Conservation (phyloP, 1,139 yeast species). For the Kodamaea derodonti region DNA sequence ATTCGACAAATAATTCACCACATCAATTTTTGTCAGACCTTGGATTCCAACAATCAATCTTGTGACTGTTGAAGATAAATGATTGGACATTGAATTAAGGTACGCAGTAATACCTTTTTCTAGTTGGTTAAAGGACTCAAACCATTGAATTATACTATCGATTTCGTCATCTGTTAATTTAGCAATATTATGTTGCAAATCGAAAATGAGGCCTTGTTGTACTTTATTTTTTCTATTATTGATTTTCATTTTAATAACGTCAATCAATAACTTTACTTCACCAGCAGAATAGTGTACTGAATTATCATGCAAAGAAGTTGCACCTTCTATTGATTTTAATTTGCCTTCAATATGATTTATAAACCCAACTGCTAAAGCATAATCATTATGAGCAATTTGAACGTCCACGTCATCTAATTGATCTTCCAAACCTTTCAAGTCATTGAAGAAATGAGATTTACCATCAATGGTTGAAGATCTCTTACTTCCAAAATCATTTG, state of each 20-base stretch:
- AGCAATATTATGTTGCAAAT: conserved; percentile 34
- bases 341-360: conserved; percentile 42
- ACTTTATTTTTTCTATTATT: conserved; percentile 34
- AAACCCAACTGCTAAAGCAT: conserved; percentile 51
- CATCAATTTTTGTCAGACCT: conserved; percentile 45
- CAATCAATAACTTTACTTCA: conserved; percentile 35
- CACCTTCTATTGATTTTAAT: conserved; percentile 18
- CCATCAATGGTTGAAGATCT: conserved; percentile 9
- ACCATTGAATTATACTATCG: conserved; percentile 31
- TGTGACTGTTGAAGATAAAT: conserved; percentile 32
- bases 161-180: conserved; percentile 31
- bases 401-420: conserved; percentile 65
- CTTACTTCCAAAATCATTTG: conserved; percentile 37
- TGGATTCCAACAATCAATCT: conserved; percentile 39
- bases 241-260: conserved; percentile 38
- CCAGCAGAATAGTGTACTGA: conserved; percentile 13
- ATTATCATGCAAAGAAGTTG: conserved; percentile 6
- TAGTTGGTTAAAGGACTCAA: conserved; percentile 34
- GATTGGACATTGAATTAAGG: conserved; percentile 34
- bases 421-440: conserved; percentile 55
- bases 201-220: conserved; percentile 37
- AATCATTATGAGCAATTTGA: conserved; percentile 58
- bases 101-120: conserved; percentile 38
- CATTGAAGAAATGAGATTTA: conserved; percentile 33
- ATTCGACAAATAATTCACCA: conserved; percentile 42